Base-by-base conservation (phyloP, 495 filamentous ascomycete genomes). In the Echria macrotheca region DNA sequence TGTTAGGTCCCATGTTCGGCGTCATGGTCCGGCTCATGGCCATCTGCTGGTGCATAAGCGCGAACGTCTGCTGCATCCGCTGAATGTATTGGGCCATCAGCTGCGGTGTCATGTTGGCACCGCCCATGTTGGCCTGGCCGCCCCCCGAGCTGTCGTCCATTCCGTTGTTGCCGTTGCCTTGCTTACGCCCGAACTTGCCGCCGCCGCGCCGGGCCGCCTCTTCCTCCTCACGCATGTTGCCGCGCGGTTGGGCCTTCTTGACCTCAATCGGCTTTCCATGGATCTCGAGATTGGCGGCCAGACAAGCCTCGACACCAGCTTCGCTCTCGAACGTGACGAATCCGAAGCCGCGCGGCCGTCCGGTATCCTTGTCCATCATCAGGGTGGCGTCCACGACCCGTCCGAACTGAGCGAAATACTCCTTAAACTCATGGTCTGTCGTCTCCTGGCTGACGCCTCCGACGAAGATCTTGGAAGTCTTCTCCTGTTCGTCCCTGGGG, bases 341-440 rank as follows among this genome's bases (percentile, higher is more conserved):
- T n/a, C 93, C 93, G 59, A 98, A 98, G 8, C 93, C 93, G 52
- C 93, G 83, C 3, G 93, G 93, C 18, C 93, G 83, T 25, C 91
- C 91, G 6, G 93, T 97, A 61, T 98, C 93, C 68, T 98, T 98
- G 67, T 98, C 93, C 79, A 98, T 98, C 93, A 98, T 98, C 15
- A 98, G 78, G 1, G 93, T 98, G 9, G 93, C 93, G 66, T 98
- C 93, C 36, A 98, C 82, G 23, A 98, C 93, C 47, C 93, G 82
- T 32, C 93, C 93, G 59, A 96, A 98, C 63, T 95, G 87, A 66
- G 85, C 86, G 68, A 98, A 98, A 67, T 95, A 98, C 32, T 91
- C 81, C 59, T 89, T 89, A 68, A 98, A 98, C 61, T 97, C 89
- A 33, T 88, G 81, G 55, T 98, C 93, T 1, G 86, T 95, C 0